A percentile compares a stretch with the other conserved stretches of the same genome.
These are phyloP conservation scores for Rhizophora apiculata DNA, from an alignment of 345 rosid genomes.

Conservation along the genomic window DNA sequence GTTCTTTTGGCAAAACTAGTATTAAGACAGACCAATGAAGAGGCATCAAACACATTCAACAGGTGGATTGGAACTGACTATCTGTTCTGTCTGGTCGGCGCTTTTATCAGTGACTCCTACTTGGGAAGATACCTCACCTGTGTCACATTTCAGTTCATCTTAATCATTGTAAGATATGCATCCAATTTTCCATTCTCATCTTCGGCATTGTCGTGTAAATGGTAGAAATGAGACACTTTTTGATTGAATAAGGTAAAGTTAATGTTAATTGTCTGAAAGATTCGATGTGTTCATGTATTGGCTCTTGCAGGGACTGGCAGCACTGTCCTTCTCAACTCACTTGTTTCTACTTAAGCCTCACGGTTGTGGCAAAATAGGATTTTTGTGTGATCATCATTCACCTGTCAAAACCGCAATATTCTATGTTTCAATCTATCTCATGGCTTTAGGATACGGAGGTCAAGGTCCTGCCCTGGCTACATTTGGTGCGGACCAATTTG, in stretches of 20 bases:
- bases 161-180: conserved; percentile 20
- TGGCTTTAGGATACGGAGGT: conserved; percentile 31
- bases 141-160: conserved; percentile 32
- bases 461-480: conserved; percentile 33
- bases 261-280: not conserved
- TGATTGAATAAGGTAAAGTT: not conserved
- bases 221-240: not conserved
- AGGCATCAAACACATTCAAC: conserved; percentile 32
- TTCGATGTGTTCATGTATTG: not conserved
- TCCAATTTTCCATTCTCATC: not conserved
- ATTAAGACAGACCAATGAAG: conserved; percentile 31
- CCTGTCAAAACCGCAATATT: conserved; percentile 21
- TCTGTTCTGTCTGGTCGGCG: conserved; percentile 40
- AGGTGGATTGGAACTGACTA: conserved; percentile 33
- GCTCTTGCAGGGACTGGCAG: conserved; percentile 25
- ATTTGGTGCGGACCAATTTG: conserved; percentile 45
- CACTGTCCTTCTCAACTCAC: conserved; percentile 22
- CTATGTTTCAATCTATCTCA: conserved; percentile 28
- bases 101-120: conserved; percentile 39
- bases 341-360: conserved; percentile 23
- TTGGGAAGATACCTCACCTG: conserved; percentile 39
- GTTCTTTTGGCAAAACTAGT: conserved; percentile 32
- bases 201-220: too few relatives aligned
- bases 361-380: conserved; percentile 28
- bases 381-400: conserved; percentile 24